phyloP scores from a whole-genome alignment of 2,329 filamentous ascomycete genomes.

The Elsinoe necatrix region DNA sequence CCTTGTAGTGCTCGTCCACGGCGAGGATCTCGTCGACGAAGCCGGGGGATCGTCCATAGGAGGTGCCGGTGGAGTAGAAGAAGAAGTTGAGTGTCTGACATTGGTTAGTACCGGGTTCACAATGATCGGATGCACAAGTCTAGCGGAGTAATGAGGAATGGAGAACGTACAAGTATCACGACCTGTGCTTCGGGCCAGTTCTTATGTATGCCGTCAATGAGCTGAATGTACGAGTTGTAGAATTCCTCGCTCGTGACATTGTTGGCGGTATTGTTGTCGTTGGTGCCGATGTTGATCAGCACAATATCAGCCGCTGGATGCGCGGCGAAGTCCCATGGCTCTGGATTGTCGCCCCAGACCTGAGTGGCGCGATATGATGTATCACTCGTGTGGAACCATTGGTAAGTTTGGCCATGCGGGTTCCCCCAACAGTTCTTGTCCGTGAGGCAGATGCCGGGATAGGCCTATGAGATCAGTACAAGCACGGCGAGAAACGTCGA shows the following conservation, averaged over 20 bases:
- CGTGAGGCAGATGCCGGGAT: slow-evolving; percentile 23
- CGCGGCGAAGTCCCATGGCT: slow-evolving; percentile 29
- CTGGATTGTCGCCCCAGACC: slow-evolving; percentile 34
- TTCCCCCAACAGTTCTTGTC: slow-evolving; percentile 33
- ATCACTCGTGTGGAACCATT: slow-evolving; percentile 52
- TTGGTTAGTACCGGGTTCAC: background rate
- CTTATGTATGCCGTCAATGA: slow-evolving; percentile 35
- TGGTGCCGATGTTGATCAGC: slow-evolving; percentile 41
- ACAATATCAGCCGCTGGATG: slow-evolving; percentile 35
- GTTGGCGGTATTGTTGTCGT: slow-evolving; percentile 37
- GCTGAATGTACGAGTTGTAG: slow-evolving; percentile 33
- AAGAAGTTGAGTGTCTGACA: slow-evolving; percentile 43
- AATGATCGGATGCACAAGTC: no score
- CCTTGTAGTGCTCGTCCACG: slow-evolving; percentile 22
- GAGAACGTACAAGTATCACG: slow-evolving; percentile 30
- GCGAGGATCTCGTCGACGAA: slow-evolving; percentile 6
- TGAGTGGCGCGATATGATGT: slow-evolving; percentile 40
- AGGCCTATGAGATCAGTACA: slow-evolving; percentile 38
- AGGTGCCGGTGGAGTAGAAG: slow-evolving; percentile 45
- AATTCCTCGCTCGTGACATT: slow-evolving; percentile 34
- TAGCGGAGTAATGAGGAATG: slow-evolving; percentile 20
- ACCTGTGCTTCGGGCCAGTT: slow-evolving; percentile 37
- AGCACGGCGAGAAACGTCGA: slow-evolving; percentile 38
- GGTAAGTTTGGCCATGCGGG: slow-evolving; percentile 37
- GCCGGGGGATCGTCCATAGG: slow-evolving; percentile 32